These are phyloP conservation scores for Clathrospora elynae DNA, from an alignment of 2,329 filamentous ascomycete genomes.

Conservation along the genomic window DNA sequence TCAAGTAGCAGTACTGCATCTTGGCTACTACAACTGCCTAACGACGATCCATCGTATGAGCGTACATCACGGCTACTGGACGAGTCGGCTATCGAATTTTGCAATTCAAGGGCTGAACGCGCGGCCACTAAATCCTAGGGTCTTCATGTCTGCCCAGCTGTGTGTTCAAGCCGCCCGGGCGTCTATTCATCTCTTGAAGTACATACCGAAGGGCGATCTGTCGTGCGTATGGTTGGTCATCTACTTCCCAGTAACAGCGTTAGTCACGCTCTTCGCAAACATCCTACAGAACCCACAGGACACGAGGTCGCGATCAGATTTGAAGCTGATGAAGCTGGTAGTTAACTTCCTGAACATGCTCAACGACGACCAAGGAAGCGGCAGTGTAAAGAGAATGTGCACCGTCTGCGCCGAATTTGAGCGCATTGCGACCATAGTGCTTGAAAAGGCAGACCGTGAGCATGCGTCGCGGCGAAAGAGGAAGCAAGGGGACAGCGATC, in stretches of 20 bases:
- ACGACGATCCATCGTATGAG: constrained; percentile 99
- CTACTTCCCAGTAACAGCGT: constrained; percentile 93
- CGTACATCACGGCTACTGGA: constrained; percentile 98
- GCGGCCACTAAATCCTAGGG: constrained; percentile 84
- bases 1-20: constrained; percentile 91
- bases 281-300: constrained; percentile 95
- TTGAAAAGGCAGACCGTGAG: constrained; percentile 90
- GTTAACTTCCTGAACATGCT: constrained; percentile 90
- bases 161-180: constrained; percentile 92
- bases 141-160: constrained; percentile 90
- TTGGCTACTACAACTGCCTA: constrained; percentile 96
- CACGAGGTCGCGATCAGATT: constrained; percentile 82
- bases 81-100: constrained; percentile 89
- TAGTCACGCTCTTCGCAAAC: constrained; percentile 95
- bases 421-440: constrained; percentile 85
- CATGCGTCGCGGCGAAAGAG: constrained; percentile 79
- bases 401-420: constrained; percentile 96
- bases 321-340: constrained; percentile 88
- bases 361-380: constrained; percentile 85
- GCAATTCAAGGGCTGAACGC: constrained; percentile 94
- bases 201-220: constrained; percentile 93
- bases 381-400: constrained; percentile 91
- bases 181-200: constrained; percentile 91
- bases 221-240: constrained; percentile 95
- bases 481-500: constrained; percentile 67